phyloP scores from a whole-genome alignment of 2,329 filamentous ascomycete species.

The Trichoderma koningiopsis region DNA sequence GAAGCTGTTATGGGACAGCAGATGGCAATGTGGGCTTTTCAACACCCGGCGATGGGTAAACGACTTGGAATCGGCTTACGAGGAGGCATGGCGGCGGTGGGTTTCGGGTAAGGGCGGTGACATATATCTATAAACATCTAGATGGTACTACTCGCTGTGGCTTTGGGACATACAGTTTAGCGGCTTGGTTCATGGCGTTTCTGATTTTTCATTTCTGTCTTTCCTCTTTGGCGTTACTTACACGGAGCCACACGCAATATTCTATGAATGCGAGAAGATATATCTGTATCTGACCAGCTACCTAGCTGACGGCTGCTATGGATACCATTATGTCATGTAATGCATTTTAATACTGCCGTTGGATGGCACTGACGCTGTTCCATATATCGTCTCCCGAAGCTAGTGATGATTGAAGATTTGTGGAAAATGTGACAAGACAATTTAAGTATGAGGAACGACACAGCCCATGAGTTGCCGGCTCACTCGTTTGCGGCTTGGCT shows the following conservation, averaged over 20 bases:
- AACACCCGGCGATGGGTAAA: conserved; percentile 88
- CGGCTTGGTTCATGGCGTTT: neutral
- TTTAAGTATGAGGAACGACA: neutral
- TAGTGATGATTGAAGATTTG: neutral
- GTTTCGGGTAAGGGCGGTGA: conserved; percentile 85
- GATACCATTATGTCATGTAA: neutral
- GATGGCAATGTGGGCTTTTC: conserved; percentile 87
- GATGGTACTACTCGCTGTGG: conserved; percentile 3
- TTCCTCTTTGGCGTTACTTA: neutral
- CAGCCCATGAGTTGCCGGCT: neutral
- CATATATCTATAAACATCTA: conserved; percentile 68
- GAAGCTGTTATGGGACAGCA: conserved; percentile 76
- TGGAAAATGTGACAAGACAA: neutral
- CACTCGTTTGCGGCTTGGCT: neutral
- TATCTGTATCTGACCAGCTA: neutral
- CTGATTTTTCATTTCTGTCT: neutral
- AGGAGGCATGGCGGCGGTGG: conserved; percentile 87
- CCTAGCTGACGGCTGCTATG: conserved; percentile 3
- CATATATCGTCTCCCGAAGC: neutral
- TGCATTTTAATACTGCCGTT: neutral
- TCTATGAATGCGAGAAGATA: neutral
- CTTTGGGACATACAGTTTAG: neutral
- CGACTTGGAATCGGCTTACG: conserved; percentile 87
- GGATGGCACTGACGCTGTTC: neutral
- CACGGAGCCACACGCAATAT: neutral